These are phyloP conservation scores for Hymenoscyphus fructigenus DNA, from an alignment of 2,329 filamentous ascomycete species.

Conservation along the genomic window DNA sequence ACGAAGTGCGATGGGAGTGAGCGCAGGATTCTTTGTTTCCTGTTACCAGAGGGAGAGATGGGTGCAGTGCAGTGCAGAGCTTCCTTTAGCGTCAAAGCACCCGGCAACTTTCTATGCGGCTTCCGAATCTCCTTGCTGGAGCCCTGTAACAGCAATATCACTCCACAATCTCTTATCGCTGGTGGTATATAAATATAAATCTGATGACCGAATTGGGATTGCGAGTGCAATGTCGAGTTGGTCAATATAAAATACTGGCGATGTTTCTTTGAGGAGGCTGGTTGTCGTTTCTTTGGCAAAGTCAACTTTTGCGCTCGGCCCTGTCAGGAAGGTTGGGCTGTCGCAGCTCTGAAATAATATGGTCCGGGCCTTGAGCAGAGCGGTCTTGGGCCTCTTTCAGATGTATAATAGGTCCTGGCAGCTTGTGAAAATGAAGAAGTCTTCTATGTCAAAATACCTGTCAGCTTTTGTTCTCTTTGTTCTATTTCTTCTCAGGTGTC, in stretches of 20 bases:
- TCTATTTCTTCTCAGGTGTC: background rate
- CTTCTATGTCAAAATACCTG: background rate
- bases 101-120: constrained; percentile 4
- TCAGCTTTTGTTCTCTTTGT: constrained; percentile 1
- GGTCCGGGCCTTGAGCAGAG: constrained; percentile 10
- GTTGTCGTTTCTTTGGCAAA: constrained; percentile 12
- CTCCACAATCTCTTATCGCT: background rate
- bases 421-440: constrained; percentile 1
- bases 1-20: background rate
- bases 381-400: constrained; percentile 13
- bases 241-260: background rate
- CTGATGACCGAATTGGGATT: background rate
- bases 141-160: background rate
- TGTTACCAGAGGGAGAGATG: background rate
- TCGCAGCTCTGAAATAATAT: constrained; percentile 31
- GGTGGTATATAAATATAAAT: background rate
- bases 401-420: background rate
- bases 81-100: background rate
- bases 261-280: background rate
- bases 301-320: constrained; percentile 31
- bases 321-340: constrained; percentile 26
- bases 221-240: background rate
- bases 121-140: background rate
- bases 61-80: background rate
- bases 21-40: constrained; percentile 4